A percentile compares a stretch with the other conserved stretches of the same genome.
These are phyloP conservation scores for Xylaria arbuscula DNA, from an alignment of 2,329 filamentous ascomycete species.

Conservation along the genomic window DNA sequence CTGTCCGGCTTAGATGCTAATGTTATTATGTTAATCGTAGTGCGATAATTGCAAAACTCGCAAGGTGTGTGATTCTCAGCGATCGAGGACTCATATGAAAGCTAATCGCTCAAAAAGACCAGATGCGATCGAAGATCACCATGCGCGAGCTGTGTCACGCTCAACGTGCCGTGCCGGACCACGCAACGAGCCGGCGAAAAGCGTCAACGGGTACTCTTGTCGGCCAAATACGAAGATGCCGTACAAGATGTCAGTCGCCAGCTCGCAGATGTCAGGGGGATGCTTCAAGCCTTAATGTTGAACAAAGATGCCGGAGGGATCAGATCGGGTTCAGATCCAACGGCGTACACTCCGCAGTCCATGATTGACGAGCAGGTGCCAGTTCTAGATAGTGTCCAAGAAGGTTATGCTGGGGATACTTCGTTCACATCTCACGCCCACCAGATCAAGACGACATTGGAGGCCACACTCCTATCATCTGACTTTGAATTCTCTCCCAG, in stretches of 20 bases:
- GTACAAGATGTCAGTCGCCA: conserved; percentile 47
- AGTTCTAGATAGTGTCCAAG: conserved; percentile 38
- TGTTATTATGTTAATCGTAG: conserved; percentile 26
- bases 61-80: conserved; percentile 40
- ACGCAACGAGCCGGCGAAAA: conserved; percentile 44
- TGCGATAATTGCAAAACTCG: conserved; percentile 47
- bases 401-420: conserved; percentile 46
- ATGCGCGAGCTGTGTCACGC: conserved; percentile 49
- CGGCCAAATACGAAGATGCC: conserved; percentile 48
- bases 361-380: conserved; percentile 48
- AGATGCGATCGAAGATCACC: conserved; percentile 48
- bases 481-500: conserved; percentile 36
- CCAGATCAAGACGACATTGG: conserved; percentile 40
- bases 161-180: conserved; percentile 45
- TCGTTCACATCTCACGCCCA: conserved; percentile 47
- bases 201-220: conserved; percentile 49
- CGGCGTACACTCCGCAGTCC: conserved; percentile 39
- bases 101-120: conserved; percentile 39
- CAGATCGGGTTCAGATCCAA: not conserved
- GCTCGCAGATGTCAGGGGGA: conserved; percentile 45
- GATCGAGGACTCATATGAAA: not conserved
- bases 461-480: conserved; percentile 39
- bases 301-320: conserved; percentile 28
- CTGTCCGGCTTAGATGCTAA: conserved; percentile 3
- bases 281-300: conserved; percentile 42